Percentiles rank a stretch among this genome's conserved stretches.
phyloP scores from a whole-genome alignment of 306 rosid species.

The Prunus davidiana region DNA sequence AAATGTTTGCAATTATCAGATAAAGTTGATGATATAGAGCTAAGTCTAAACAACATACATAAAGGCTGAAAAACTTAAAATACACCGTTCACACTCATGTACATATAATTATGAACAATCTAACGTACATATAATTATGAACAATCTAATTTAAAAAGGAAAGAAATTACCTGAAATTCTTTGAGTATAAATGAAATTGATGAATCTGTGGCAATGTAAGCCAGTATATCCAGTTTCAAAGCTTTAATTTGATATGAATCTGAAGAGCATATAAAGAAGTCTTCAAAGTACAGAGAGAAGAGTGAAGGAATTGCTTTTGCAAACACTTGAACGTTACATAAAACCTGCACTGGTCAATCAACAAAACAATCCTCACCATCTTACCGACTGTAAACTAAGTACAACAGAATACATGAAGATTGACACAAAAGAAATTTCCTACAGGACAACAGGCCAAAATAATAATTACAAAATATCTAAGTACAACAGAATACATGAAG shows the following conservation, averaged over 20 bases:
- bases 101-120: neutral
- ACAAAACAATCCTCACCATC: constrained; percentile 27
- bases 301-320: constrained; percentile 90
- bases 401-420: neutral
- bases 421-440: constrained; percentile 22
- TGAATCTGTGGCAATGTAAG: constrained; percentile 63
- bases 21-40: neutral
- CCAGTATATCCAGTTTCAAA: constrained; percentile 82
- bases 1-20: neutral
- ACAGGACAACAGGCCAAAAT: constrained; percentile 7
- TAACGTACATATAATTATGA: neutral
- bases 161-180: constrained; percentile 80
- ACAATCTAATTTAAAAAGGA: neutral
- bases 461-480: neutral
- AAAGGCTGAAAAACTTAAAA: neutral
- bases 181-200: constrained; percentile 58
- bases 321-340: constrained; percentile 92
- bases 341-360: constrained; percentile 57
- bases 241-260: constrained; percentile 90
- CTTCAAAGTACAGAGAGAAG: constrained; percentile 74
- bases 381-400: neutral
- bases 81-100: neutral
- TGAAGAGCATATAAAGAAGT: constrained; percentile 70
- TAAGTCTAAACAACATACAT: neutral
- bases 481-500: neutral